These are phyloP conservation scores for Purpureocillium takamizusanense DNA, from an alignment of 2,329 filamentous ascomycete species.

Conservation along the genomic window DNA sequence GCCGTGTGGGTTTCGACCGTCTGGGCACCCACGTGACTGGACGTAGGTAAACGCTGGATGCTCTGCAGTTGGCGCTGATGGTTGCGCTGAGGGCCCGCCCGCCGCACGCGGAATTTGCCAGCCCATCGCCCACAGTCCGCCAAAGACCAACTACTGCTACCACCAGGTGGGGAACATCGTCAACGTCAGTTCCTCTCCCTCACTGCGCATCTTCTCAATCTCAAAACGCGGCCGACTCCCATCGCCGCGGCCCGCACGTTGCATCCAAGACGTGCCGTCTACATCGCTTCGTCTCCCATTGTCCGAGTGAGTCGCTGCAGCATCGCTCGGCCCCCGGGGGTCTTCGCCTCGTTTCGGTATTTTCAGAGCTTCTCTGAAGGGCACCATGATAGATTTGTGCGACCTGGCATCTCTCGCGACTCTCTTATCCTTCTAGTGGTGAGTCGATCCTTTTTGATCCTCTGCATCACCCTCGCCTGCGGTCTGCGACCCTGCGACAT, in stretches of 20 bases:
- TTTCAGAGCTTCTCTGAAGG: constrained; percentile 16
- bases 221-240: too few relatives aligned
- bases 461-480: not conserved
- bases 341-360: constrained; percentile 7
- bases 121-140: too few relatives aligned
- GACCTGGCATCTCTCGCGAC: constrained; percentile 18
- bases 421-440: constrained; percentile 31
- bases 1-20: too few relatives aligned
- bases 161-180: not conserved
- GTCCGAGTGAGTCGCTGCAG: not conserved
- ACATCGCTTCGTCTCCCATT: too few relatives aligned
- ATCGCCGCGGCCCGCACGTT: too few relatives aligned
- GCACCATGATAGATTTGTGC: constrained; percentile 34
- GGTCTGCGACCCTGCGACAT: not conserved
- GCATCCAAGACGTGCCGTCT: too few relatives aligned
- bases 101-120: constrained; percentile 1
- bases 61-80: too few relatives aligned
- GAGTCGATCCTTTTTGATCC: constrained; percentile 11
- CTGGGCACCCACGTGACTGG: constrained; percentile 4
- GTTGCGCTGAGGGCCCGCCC: too few relatives aligned
- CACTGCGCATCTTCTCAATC: not conserved
- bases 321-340: not conserved
- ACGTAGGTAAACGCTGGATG: too few relatives aligned
- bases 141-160: not conserved
- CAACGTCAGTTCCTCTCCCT: constrained; percentile 6